Conservation (phyloP, 352 stramenopile species). For the Pythium grandisporangium region DNA sequence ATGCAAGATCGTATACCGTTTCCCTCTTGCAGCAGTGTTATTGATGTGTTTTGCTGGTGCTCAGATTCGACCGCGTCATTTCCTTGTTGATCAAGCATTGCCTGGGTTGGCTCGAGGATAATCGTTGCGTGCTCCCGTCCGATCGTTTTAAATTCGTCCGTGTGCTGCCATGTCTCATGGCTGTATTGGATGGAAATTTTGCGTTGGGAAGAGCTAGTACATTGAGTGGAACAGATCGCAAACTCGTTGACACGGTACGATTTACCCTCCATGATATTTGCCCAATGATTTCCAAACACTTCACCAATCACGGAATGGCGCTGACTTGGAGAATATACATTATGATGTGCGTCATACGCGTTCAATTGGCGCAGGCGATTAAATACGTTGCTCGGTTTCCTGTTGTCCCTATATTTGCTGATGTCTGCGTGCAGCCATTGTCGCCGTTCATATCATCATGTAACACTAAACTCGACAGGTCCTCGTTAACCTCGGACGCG, state of each 20-base stretch:
- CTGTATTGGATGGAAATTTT: constrained; percentile 27
- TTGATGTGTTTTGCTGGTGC: no score
- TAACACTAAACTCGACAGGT: no score
- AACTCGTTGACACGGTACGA: constrained; percentile 45
- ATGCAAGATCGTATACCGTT: no score
- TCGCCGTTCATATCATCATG: no score
- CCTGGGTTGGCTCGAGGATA: constrained; percentile 28
- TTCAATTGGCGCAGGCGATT: no score
- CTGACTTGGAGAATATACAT: no score
- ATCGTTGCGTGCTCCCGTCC: constrained; percentile 18
- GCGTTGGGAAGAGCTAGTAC: constrained; percentile 12
- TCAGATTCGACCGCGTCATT: constrained; percentile 54
- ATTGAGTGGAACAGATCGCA: constrained; percentile 30
- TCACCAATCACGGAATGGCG: no score
- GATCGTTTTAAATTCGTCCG: constrained; percentile 46
- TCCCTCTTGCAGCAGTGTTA: no score
- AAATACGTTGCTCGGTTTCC: constrained; percentile 33
- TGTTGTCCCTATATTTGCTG: constrained; percentile 37
- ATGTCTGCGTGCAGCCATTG: constrained; percentile 34
- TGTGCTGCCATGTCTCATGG: constrained; percentile 30
- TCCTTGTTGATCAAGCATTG: constrained; percentile 49
- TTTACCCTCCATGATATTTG: no score
- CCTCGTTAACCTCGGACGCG: no score
- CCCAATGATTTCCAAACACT: no score
- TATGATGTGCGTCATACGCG: no score